A percentile compares a stretch with the other conserved stretches of the same genome.
Conservation (phyloP, 2,329 filamentous ascomycete species). For the Colletotrichum orbiculare region DNA sequence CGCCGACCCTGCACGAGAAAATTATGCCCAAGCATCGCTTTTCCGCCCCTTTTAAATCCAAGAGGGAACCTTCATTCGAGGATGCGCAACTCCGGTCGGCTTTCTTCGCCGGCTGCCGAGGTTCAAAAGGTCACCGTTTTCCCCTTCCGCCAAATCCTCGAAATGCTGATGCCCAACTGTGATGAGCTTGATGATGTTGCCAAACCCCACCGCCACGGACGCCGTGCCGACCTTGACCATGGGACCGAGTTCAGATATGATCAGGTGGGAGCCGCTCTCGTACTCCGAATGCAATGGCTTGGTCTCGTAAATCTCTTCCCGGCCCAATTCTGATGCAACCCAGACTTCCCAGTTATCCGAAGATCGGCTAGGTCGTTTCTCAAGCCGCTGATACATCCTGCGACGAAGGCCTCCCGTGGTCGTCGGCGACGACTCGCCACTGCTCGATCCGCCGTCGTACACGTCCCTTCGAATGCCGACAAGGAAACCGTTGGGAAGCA, state of each 20-base stretch:
- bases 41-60: slow-evolving; percentile 20
- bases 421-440: slow-evolving; percentile 36
- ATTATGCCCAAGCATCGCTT: not conserved
- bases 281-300: slow-evolving; percentile 55
- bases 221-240: slow-evolving; percentile 70
- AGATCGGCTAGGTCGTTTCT: slow-evolving; percentile 40
- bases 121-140: slow-evolving; percentile 47
- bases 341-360: slow-evolving; percentile 64
- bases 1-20: not conserved
- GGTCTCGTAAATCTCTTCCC: slow-evolving; percentile 57
- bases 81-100: slow-evolving; percentile 35
- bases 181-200: slow-evolving; percentile 78
- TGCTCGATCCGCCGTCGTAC: slow-evolving; percentile 40
- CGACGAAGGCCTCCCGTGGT: slow-evolving; percentile 43
- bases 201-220: slow-evolving; percentile 77
- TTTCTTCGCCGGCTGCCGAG: slow-evolving; percentile 54
- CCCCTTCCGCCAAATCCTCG: slow-evolving; percentile 52
- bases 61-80: slow-evolving; percentile 30
- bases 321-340: slow-evolving; percentile 60
- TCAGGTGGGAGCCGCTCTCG: slow-evolving; percentile 63
- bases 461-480: slow-evolving; percentile 69
- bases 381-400: slow-evolving; percentile 39
- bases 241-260: slow-evolving; percentile 75
- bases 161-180: slow-evolving; percentile 74
- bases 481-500: slow-evolving; percentile 68